A percentile compares a stretch with the other conserved stretches of the same genome.
phyloP scores from a whole-genome alignment of 2,329 filamentous ascomycete species.

The Hypoxylon sp. region DNA sequence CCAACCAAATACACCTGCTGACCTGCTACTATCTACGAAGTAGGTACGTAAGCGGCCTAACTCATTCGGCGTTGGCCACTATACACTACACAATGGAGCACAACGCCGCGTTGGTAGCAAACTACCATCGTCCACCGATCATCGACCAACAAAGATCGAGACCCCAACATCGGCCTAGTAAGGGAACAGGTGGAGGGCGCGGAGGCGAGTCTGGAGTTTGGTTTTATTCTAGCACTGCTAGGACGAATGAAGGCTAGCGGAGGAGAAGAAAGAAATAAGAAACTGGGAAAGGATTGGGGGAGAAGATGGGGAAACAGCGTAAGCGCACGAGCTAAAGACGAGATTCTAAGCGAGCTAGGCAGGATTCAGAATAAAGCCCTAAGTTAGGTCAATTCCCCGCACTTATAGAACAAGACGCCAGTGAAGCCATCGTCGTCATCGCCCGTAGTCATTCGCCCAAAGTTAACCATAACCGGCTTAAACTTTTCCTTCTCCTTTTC shows the following conservation, averaged over 20 bases:
- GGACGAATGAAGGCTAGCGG: constrained; percentile 18
- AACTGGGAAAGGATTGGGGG: constrained; percentile 23
- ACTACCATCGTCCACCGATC: background rate
- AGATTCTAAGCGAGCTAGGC: constrained; percentile 28
- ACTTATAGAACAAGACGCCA: constrained; percentile 11
- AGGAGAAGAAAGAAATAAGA: constrained; percentile 4
- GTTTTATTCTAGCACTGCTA: constrained; percentile 6
- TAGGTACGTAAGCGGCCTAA: background rate
- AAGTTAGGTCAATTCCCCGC: constrained; percentile 23
- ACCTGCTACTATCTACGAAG: background rate
- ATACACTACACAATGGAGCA: background rate
- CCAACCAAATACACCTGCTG: background rate
- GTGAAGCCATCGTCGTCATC: constrained; percentile 39
- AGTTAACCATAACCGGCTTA: constrained; percentile 26
- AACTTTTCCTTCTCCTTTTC: constrained; percentile 13
- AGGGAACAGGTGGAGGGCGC: constrained; percentile 12
- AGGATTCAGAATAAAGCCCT: constrained; percentile 28
- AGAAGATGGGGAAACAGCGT: constrained; percentile 32
- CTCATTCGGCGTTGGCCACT: background rate
- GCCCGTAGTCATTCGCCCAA: constrained; percentile 3
- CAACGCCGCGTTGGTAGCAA: background rate
- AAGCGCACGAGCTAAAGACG: constrained; percentile 11
- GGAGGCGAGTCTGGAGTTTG: constrained; percentile 14
- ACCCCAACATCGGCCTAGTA: constrained; percentile 6
- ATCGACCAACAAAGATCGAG: constrained; percentile 8